phyloP scores from a whole-genome alignment of 169 alveolate species.

The Gregarina niphandrodes region DNA sequence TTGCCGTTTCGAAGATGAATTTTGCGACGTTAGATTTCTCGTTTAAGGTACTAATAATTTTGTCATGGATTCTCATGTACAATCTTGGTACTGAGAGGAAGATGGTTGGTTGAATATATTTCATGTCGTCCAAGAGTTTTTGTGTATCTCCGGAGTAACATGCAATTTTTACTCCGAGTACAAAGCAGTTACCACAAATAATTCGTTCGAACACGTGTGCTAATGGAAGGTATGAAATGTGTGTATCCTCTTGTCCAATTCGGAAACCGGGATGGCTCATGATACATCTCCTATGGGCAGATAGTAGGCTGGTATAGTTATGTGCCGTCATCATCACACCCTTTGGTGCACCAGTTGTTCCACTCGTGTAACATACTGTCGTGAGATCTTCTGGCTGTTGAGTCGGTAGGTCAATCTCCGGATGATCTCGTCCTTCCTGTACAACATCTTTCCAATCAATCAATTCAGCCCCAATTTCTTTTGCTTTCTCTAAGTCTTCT shows the following conservation, averaged over 20 bases:
- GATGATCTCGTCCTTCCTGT: constrained; percentile 20
- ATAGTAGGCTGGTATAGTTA: background rate
- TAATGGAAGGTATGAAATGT: constrained; percentile 70
- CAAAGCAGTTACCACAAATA: constrained; percentile 2
- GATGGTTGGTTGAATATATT: constrained; percentile 65
- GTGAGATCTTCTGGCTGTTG: constrained; percentile 41
- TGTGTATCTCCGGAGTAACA: constrained; percentile 17
- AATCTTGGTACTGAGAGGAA: constrained; percentile 80
- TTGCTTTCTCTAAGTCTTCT: too few relatives aligned
- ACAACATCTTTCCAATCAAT: too few relatives aligned
- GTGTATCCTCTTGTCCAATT: constrained; percentile 34
- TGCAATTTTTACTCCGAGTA: constrained; percentile 13
- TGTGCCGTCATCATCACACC: constrained; percentile 80
- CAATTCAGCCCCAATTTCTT: too few relatives aligned
- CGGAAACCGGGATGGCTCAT: background rate
- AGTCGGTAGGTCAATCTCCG: constrained; percentile 20
- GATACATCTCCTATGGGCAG: background rate
- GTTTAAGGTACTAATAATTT: constrained; percentile 33
- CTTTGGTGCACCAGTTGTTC: constrained; percentile 91
- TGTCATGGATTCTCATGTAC: constrained; percentile 60
- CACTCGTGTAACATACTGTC: constrained; percentile 81
- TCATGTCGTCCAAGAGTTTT: constrained; percentile 58
- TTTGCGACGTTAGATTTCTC: background rate
- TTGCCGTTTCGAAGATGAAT: background rate
- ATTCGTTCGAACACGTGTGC: constrained; percentile 80